Evolutionary conservation across 306 rosid species (phyloP), one percentile per base, ranked within the genome.

Genomic region (Pyrus bretschneideri): DNA sequence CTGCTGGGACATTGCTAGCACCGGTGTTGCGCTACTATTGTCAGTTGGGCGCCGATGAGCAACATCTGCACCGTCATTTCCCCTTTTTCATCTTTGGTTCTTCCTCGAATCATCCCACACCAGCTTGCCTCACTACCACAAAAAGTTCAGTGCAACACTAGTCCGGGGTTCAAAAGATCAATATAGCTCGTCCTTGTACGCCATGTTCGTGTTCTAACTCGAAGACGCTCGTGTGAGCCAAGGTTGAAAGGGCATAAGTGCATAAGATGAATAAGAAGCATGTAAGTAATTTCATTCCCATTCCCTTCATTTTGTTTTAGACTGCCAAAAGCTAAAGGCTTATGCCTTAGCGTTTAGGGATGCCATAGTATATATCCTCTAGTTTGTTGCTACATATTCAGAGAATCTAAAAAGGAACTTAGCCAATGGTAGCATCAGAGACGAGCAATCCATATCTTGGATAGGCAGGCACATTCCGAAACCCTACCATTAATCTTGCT

Each of bases 11-110:
- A 6, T 71, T 12, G 25, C 58, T 27, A 21, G 0, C 21, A 25
- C 17, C 13, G 65, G 45, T 30, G 78, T 67, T 22, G 78, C 70
- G 21, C 65, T 57, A 21, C 63, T 71, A 42, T 2, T 76, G 1
- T 31, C 22, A 6, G 0, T 3, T 23, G 19, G 40, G 64, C 4
- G 71, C 3, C 38, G 61, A 22, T 57, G 81, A 25, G 18, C 66
- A 65, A 66, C 4, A 67, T 76, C 35, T 22, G 22, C 74, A 17
- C 84, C 66, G 19, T 81, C 84, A 11, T 54, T 17, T 14, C 78
- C 83, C 3, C 51, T 15, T 14, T 76, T 81, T 27, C 84, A 78
- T 76, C 27, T 81, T 0, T 70, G 52, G 5, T 60, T 42, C 46
- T 81, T 81, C 13, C 14, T 44, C 27, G 78, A 25, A 21, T 30